Base-by-base conservation (phyloP, 2,329 filamentous ascomycete genomes). In the Fusarium irregulare region DNA sequence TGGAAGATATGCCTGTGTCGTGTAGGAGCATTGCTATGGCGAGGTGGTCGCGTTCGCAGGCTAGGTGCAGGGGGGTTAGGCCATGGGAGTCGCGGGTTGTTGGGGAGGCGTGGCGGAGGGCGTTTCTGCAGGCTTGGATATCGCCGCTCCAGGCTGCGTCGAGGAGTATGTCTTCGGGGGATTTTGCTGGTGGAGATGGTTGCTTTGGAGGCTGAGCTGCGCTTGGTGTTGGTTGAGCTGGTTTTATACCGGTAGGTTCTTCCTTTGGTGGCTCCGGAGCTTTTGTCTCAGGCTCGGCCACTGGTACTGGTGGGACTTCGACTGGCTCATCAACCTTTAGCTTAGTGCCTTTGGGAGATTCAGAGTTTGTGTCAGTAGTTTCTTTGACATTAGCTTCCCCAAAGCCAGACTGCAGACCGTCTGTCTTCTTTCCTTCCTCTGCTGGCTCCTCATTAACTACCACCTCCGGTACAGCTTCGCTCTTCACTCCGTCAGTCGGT, bases 141-240 rank as follows among this genome's bases (percentile, higher is more conserved):
- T 79, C 70, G 3, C 77, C 77, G 30, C 76, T 76, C 77, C 77
- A 81, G 60, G 78, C 76, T 0, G 76, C 77, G 40, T 78, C 77
- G 2, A 79, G 71, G 4, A 79, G 66, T 0, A 64, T 27, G 0
- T 78, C 77, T 50, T 73, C 61, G 0, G 71, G 64, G 18, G 71
- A 64, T 6, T 74, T 65, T 25, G n/a, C 20, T 20, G 50, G 58
- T 2, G 16, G 60, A 2, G n/a, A 21, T 8, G 16, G 34, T 7
- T 27, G 37, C 0, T 11, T 47, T 16, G 53, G 1, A 2, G 30
- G 12, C 2, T 61, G 55, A 0, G 27, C 41, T 18, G 37, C 18
- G 7, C 14, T 7, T 16, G 49, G 42, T 7, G 45, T 53, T 3
- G 56, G 44, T 0, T 58, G 45, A 7, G 42, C 41, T 11, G 64